Base-by-base conservation (phyloP, 2,329 filamentous ascomycete genomes). In the Fusarium penzigii region DNA sequence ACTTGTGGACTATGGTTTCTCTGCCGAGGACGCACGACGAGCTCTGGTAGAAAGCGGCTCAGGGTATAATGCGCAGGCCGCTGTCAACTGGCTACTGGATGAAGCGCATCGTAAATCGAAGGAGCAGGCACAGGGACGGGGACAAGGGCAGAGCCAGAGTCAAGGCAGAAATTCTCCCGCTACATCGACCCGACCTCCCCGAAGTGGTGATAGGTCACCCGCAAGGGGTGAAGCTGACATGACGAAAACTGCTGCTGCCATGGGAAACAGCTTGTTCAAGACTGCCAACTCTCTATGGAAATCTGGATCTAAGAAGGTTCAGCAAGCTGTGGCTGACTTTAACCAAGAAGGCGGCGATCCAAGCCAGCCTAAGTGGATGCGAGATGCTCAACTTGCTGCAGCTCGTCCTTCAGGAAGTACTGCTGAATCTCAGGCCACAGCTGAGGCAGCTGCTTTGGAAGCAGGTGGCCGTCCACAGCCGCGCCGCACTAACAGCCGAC, bases 271-370 rank as follows among this genome's bases (percentile, higher is more conserved):
- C 56, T 73, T 99, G 12, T 86, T 97, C 70, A 99, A 99, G 70
- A 94, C 92, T 3, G 94, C 94, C 2, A 96, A 95, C 61, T 93
- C 90, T 1, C 75, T 97, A 1, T 99, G 94, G 94, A 99, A 96
- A 69, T 90, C 89, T 3, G 87, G 93, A 1, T 90, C 92, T 67
- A 99, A 96, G 72, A 92, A 90, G 68, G 83, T 97, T 52, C 91
- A 96, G 65, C 91, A 94, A 71, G 93, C 91, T 5, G 89, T 97
- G 34, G 86, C 92, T 9, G 94, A 99, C 14, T 89, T 97, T 53
- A 83, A 88, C 59, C 79, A 83, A 57, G 80, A 81, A 40, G 87
- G 70, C 14, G 29, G 29, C 10, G 92, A 96, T 65, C 80, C 88
- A 3, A 89, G 71, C 65, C 90, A 96, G 67, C 94, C 94, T 1